Evolutionary conservation across 1,284 basidiomycete species (phyloP), one percentile per base, ranked within the genome.

Genomic region (Pulveroboletus sp.): DNA sequence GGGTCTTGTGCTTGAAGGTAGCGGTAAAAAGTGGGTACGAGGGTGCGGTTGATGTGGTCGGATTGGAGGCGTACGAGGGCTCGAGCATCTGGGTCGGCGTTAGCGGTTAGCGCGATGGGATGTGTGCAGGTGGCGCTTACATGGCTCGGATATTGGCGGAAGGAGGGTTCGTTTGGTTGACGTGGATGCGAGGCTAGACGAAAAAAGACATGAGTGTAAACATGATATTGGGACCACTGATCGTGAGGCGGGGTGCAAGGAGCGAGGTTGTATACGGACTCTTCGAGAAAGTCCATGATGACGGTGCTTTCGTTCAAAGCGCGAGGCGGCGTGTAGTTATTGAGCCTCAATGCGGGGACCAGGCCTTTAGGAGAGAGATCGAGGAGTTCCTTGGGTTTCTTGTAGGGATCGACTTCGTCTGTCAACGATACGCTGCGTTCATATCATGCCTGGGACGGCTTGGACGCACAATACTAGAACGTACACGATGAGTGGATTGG

Each of bases 331-430:
- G 64, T 65, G 54, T 77, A 80, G 5, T 72, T 68, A 59, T 83
- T 75, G 51, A 92, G 72, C 64, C 79, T 81, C 36, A 92, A 67
- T 1, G 81, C 89, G 0, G 91, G 90, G 1, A 93, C 89, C 3
- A 92, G 78, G 0, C 91, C 90, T 67, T 89, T 91, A 0, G 89
- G 88, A 22, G 89, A 91, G 18, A 91, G 78, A 49, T 90, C 85
- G 14, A 93, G 75, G n/a, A 93, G 78, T 35, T 89, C 87, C 49
- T 82, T 73, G 0, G 91, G 89, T 65, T 92, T 93, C 74, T 85
- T 83, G 77, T 92, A 92, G 2, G 89, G 89, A 71, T 92, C 89
- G 28, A 92, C 87, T 72, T 92, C 89, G 64, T 84, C 87, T 89
- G 35, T 51, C 35, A 28, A 33, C 3, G 51, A 35, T 2, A 11